These are phyloP conservation scores for Ophiostoma populinum DNA, from an alignment of 2,329 filamentous ascomycete genomes.

Conservation along the genomic window DNA sequence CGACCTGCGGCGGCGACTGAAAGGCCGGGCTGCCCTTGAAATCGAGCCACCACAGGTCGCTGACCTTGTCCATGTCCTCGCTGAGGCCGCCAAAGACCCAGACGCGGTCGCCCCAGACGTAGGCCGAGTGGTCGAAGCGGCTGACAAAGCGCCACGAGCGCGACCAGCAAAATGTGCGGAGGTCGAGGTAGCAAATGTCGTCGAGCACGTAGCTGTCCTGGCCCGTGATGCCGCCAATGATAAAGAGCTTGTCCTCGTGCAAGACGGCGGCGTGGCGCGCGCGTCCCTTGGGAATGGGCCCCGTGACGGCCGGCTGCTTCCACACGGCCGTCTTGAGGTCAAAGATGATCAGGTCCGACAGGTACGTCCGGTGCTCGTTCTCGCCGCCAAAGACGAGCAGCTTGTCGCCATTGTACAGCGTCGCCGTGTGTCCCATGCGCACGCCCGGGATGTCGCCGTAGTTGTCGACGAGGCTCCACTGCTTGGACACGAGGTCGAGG, in stretches of 20 bases:
- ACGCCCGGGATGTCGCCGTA: constrained; percentile 96
- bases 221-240: constrained; percentile 88
- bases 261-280: constrained; percentile 87
- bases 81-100: constrained; percentile 95
- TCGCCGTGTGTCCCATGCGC: constrained; percentile 93
- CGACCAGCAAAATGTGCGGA: constrained; percentile 97
- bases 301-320: constrained; percentile 79
- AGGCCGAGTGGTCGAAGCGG: constrained; percentile 87
- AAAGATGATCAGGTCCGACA: constrained; percentile 91
- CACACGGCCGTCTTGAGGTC: constrained; percentile 88
- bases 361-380: constrained; percentile 90
- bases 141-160: constrained; percentile 89
- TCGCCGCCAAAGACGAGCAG: constrained; percentile 95
- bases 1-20: constrained; percentile 45
- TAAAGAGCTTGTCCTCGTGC: constrained; percentile 90
- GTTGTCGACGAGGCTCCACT: constrained; percentile 94
- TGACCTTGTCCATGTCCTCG: constrained; percentile 91
- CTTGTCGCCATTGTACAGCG: constrained; percentile 83
- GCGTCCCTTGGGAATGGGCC: constrained; percentile 72
- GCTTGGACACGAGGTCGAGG: constrained; percentile 70
- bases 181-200: constrained; percentile 88
- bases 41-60: constrained; percentile 95
- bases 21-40: constrained; percentile 80
- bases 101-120: constrained; percentile 77
- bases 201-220: constrained; percentile 85